These are phyloP conservation scores for Colletotrichum salicis DNA, from an alignment of 2,329 filamentous ascomycete species.

Conservation along the genomic window DNA sequence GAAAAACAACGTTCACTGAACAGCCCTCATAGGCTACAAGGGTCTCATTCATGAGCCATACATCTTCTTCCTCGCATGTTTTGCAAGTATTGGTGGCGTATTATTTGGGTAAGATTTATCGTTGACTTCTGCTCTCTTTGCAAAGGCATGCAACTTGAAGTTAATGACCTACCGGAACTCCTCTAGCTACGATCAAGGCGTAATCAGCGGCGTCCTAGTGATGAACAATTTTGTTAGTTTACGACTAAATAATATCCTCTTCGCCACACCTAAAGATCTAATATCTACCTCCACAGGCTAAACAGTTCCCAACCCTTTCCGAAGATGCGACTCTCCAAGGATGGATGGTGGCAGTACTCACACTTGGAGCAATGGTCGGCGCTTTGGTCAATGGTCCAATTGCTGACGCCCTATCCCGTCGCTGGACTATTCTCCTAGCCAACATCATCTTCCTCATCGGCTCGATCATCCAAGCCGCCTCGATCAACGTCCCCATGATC, in stretches of 20 bases:
- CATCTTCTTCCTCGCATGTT: conserved; percentile 19
- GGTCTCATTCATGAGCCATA: conserved; percentile 6
- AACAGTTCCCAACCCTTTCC: conserved; percentile 11
- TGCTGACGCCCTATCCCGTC: conserved; percentile 48
- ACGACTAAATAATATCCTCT: conserved; percentile 20
- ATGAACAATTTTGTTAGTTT: conserved; percentile 55
- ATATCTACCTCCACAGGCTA: background rate
- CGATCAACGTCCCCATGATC: conserved; percentile 51
- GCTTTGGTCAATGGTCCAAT: conserved; percentile 55
- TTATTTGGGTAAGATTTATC: background rate
- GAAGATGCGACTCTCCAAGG: conserved; percentile 12
- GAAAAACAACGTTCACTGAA: background rate
- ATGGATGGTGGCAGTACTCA: conserved; percentile 53
- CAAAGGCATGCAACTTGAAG: no score
- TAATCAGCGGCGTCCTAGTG: conserved; percentile 57
- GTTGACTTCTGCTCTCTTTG: no score
- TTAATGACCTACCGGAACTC: conserved; percentile 31
- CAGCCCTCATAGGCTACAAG: background rate
- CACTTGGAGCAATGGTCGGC: conserved; percentile 65
- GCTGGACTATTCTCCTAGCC: conserved; percentile 48
- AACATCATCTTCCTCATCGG: conserved; percentile 52
- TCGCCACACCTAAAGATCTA: conserved; percentile 43
- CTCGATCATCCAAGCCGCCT: conserved; percentile 55
- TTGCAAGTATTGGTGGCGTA: conserved; percentile 10
- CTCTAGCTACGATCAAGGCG: conserved; percentile 62